These are phyloP conservation scores for Xylaria sp. DNA, from an alignment of 2,329 filamentous ascomycete genomes.

Conservation along the genomic window DNA sequence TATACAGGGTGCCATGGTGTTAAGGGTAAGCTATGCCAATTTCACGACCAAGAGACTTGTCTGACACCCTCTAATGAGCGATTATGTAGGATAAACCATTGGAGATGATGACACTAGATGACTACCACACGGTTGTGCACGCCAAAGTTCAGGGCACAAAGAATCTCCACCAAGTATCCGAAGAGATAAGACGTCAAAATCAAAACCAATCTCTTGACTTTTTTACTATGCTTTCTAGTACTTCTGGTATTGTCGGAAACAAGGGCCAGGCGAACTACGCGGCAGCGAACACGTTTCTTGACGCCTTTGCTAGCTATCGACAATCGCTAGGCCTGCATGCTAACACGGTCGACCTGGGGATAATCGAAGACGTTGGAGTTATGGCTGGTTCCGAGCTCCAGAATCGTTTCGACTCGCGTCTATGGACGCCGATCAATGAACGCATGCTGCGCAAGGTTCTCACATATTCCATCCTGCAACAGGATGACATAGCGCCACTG, in stretches of 20 bases:
- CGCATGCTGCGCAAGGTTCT: background rate
- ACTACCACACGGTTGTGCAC: slow-evolving; percentile 39
- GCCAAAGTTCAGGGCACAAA: slow-evolving; percentile 40
- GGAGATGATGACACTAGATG: slow-evolving; percentile 40
- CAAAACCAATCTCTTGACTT: slow-evolving; percentile 42
- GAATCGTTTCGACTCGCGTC: background rate
- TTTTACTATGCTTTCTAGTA: slow-evolving; percentile 45
- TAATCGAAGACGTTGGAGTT: slow-evolving; percentile 42
- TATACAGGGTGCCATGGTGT: slow-evolving; percentile 43
- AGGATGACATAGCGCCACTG: slow-evolving; percentile 39
- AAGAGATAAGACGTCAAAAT: background rate
- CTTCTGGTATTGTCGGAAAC: slow-evolving; percentile 44
- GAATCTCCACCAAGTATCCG: slow-evolving; percentile 43
- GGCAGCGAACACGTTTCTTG: slow-evolving; percentile 49
- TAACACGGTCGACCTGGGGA: slow-evolving; percentile 47
- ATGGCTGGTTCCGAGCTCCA: background rate
- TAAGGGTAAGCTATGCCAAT: slow-evolving; percentile 20
- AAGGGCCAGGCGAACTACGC: slow-evolving; percentile 50
- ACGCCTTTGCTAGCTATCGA: slow-evolving; percentile 47
- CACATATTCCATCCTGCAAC: background rate
- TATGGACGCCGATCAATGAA: slow-evolving; percentile 9
- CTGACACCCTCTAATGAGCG: background rate
- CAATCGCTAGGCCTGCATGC: slow-evolving; percentile 42
- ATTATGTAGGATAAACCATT: slow-evolving; percentile 29
- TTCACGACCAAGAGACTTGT: background rate